phyloP scores from a whole-genome alignment of 306 rosid genomes.

The Calophaca sinica region DNA sequence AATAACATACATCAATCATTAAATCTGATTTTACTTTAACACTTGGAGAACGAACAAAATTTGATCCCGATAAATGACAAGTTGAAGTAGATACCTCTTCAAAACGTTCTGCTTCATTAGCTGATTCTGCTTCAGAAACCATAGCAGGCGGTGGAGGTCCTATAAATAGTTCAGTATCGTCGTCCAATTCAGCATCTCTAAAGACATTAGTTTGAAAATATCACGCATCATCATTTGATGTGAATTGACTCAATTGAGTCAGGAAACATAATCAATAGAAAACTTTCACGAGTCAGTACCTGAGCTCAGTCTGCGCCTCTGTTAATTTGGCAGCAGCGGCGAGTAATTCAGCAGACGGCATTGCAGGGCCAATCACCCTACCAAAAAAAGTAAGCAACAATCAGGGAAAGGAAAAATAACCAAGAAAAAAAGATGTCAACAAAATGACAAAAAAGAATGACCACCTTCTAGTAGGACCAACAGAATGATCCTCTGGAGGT shows the following conservation, averaged over 20 bases:
- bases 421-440: not conserved
- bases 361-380: constrained; percentile 89
- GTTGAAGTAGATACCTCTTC: constrained; percentile 75
- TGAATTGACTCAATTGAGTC: constrained; percentile 7
- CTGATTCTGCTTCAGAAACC: constrained; percentile 86
- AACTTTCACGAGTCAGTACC: constrained; percentile 48
- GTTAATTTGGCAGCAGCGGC: constrained; percentile 97
- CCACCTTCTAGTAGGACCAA: constrained; percentile 77
- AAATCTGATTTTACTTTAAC: constrained; percentile 18
- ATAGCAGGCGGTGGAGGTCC: constrained; percentile 95
- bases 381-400: constrained; percentile 45
- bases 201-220: constrained; percentile 35
- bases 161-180: constrained; percentile 67
- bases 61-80: constrained; percentile 11
- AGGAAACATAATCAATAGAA: constrained; percentile 4
- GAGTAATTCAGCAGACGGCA: constrained; percentile 94
- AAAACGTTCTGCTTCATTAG: constrained; percentile 93
- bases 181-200: constrained; percentile 82
- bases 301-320: constrained; percentile 84
- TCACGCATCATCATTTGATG: constrained; percentile 12
- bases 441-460: constrained; percentile 13
- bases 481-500: constrained; percentile 56
- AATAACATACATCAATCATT: constrained; percentile 18
- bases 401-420: not conserved
- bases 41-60: not conserved